Percentiles rank a stretch among this genome's conserved stretches.
Evolutionary conservation across 148 eudicot species (phyloP).

Genomic region (Chenopodium quinoa): DNA sequence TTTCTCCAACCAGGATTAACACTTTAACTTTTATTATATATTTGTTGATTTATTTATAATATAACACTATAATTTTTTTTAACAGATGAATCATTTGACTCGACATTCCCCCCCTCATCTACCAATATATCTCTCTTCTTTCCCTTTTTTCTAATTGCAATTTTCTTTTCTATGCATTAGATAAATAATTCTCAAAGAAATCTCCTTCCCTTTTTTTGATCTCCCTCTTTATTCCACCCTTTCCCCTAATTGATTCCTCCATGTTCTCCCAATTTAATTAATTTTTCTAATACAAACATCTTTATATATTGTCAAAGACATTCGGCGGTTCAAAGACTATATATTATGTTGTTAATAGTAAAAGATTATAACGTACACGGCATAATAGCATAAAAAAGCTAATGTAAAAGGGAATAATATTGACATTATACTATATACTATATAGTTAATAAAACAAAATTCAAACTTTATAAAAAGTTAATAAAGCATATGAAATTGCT

Average conservation of each 20-base stretch:
- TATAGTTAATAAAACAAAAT: neutral
- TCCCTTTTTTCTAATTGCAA: neutral
- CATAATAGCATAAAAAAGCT: neutral
- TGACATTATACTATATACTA: neutral
- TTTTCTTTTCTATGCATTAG: too few relatives aligned
- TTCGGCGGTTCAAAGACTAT: slow-evolving; percentile 11
- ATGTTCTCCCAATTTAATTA: neutral
- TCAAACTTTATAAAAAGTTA: slow-evolving; percentile 17
- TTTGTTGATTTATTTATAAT: too few relatives aligned
- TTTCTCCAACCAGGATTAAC: too few relatives aligned
- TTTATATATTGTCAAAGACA: slow-evolving; percentile 3
- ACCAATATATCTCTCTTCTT: neutral
- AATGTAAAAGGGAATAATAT: slow-evolving; percentile 6
- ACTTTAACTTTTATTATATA: too few relatives aligned
- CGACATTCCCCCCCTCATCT: too few relatives aligned
- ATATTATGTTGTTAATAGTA: slow-evolving; percentile 2
- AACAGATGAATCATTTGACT: too few relatives aligned
- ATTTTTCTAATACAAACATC: neutral
- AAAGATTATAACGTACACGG: slow-evolving; percentile 19
- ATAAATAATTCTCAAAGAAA: too few relatives aligned
- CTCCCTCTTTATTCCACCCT: neutral
- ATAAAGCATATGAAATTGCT: slow-evolving; percentile 13
- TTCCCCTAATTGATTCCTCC: slow-evolving; percentile 12
- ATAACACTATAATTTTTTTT: too few relatives aligned
- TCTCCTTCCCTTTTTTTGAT: neutral